These are phyloP conservation scores for Termitomyces sp. DNA, from an alignment of 768 basidiomycete species.

Conservation along the genomic window DNA sequence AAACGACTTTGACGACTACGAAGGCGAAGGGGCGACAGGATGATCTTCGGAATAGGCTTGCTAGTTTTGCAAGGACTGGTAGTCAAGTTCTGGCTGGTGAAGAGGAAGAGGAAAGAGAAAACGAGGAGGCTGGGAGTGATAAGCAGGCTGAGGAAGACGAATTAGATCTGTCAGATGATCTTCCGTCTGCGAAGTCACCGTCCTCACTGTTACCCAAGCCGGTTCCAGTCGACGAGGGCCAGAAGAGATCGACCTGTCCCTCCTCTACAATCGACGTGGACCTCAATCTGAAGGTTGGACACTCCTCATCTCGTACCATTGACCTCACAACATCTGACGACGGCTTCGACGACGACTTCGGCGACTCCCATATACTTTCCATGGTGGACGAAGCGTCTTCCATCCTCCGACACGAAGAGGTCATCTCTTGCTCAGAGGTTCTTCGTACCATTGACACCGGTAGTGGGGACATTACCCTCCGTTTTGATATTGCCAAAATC, in stretches of 20 bases:
- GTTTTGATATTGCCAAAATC: slow-evolving; percentile 32
- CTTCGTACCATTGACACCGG: slow-evolving; percentile 26
- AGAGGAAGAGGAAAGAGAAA: slow-evolving; percentile 21
- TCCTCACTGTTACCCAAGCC: not conserved
- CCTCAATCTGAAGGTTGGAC: slow-evolving; percentile 6
- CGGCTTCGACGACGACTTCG: slow-evolving; percentile 20
- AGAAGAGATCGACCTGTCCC: not conserved
- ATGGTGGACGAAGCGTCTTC: slow-evolving; percentile 16
- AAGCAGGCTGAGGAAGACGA: not conserved
- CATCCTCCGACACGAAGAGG: slow-evolving; percentile 11
- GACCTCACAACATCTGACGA: slow-evolving; percentile 17
- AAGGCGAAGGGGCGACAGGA: slow-evolving; percentile 9
- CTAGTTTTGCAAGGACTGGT: slow-evolving; percentile 51
- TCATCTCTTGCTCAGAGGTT: slow-evolving; percentile 35
- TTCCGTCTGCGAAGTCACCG: not conserved
- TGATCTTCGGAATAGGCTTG: slow-evolving; percentile 44
- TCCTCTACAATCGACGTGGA: slow-evolving; percentile 19
- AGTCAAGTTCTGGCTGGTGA: slow-evolving; percentile 25
- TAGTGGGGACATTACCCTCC: slow-evolving; percentile 22
- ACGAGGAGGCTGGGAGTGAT: slow-evolving; percentile 14
- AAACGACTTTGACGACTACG: not conserved
- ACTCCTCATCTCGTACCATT: slow-evolving; percentile 6
- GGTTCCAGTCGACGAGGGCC: not conserved
- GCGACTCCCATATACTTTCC: slow-evolving; percentile 16
- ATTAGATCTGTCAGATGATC: not conserved